These are phyloP conservation scores for Sporothrix protearum DNA, from an alignment of 2,329 filamentous ascomycete species.

Conservation along the genomic window DNA sequence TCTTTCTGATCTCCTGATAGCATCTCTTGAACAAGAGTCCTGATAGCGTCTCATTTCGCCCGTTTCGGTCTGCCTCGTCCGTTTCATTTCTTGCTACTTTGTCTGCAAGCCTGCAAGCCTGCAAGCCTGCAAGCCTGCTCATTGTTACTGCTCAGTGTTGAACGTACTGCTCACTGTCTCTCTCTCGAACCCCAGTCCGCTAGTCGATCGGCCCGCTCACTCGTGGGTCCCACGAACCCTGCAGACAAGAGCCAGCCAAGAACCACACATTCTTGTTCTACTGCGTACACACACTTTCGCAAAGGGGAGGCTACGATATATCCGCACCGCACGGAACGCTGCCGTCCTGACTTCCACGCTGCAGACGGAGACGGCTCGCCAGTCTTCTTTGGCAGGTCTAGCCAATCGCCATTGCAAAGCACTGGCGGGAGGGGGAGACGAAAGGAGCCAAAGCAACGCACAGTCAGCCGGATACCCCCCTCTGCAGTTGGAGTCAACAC, in stretches of 20 bases:
- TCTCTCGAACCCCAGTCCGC: not conserved
- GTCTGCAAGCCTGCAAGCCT: not conserved
- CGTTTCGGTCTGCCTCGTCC: not conserved
- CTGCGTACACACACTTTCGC: not conserved
- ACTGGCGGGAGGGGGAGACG: not conserved
- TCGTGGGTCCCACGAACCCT: not conserved
- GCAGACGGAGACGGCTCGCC: not conserved
- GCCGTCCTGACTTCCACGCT: not conserved
- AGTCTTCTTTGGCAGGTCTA: not conserved
- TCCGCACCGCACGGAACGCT: not conserved
- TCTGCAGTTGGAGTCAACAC: not conserved
- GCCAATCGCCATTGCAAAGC: not conserved
- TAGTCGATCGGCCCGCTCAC: slow-evolving; percentile 15
- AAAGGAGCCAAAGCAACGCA: not conserved
- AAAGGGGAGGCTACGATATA: slow-evolving; percentile 4
- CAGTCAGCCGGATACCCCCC: not conserved
- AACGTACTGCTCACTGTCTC: not conserved
- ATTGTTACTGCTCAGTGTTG: no score
- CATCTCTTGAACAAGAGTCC: not conserved
- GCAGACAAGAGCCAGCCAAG: not conserved
- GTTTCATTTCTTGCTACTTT: not conserved
- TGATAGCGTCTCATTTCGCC: not conserved
- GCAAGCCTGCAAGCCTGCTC: not conserved
- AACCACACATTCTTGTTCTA: not conserved
- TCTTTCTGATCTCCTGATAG: slow-evolving; percentile 3